Base-by-base conservation (phyloP, 2,329 filamentous ascomycete genomes). In the Hypomyces perniciosus region DNA sequence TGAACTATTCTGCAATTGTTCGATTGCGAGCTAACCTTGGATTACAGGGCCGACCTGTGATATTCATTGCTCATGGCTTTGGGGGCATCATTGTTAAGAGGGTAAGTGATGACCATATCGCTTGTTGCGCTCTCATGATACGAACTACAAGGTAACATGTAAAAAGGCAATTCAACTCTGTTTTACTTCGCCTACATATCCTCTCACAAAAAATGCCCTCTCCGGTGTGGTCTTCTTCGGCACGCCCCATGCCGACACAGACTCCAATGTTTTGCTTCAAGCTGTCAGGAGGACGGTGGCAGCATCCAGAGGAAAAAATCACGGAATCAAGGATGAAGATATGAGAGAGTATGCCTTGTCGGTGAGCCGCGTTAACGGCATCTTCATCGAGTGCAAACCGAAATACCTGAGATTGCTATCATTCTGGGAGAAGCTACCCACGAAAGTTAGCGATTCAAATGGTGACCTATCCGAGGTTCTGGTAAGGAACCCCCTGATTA, bases 41-140 rank as follows among this genome's bases (percentile, higher is more conserved):
- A 13, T 34, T 20, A 4, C 6, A 60, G 59, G 55, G 51, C 12
- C 48, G 53, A 4, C 57, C 59, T 2, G 44, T 59, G 2, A 50
- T 60, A 44, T 61, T 62, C 50, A 39, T 62, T 33, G 59, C 58
- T 2, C 60, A 62, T 44, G 60, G 60, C 1, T 56, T 62, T 20
- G 60, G 60, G 7, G 60, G 60, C 4, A 48, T 45, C 28, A 57
- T 62, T 8, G 54, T 61, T 5, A 62, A 62, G 31, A 62, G 59
- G 54, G 60, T 57, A 8, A 5, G 48, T 45, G 31, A n/a, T 31
- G 33, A 8, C n/a, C 13, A 30, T 13, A 10, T 10, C 9, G 8
- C 8, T 20, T 4, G 9, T 6, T 44, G 27, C 8, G 13, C 7
- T 13, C 9, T 29, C n/a, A 38, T 34, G 31, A 10, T n/a, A 26